Conservation (phyloP, 148 eudicot species). For the Chenopodium album region DNA sequence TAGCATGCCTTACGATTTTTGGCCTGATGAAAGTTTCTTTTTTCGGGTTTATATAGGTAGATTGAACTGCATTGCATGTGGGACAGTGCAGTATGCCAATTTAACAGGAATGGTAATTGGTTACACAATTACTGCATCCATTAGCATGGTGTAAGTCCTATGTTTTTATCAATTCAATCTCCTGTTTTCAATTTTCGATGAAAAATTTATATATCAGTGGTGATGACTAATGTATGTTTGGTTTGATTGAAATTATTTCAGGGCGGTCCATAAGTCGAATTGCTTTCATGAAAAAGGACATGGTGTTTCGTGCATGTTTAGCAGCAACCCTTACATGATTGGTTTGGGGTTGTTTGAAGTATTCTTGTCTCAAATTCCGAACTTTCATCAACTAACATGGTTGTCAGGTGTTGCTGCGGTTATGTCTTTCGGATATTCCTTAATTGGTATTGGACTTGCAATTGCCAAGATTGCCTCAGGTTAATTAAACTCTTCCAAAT, state of each 20-base stretch:
- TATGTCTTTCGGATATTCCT: constrained; percentile 72
- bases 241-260: constrained; percentile 21
- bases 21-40: neutral
- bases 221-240: neutral
- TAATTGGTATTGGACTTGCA: constrained; percentile 69
- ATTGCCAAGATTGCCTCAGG: constrained; percentile 57
- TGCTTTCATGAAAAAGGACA: constrained; percentile 66
- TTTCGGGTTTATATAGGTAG: constrained; percentile 37
- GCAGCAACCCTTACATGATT: constrained; percentile 55
- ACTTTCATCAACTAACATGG: constrained; percentile 59
- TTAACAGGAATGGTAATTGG: constrained; percentile 62
- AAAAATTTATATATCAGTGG: neutral
- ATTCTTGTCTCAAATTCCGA: constrained; percentile 66
- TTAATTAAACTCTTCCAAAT: neutral
- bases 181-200: neutral
- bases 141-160: constrained; percentile 81
- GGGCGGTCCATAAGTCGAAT: constrained; percentile 71
- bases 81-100: constrained; percentile 54
- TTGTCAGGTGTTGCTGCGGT: constrained; percentile 66
- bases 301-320: constrained; percentile 44
- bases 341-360: constrained; percentile 62
- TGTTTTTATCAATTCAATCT: neutral
- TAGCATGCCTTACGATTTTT: neutral
- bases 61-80: constrained; percentile 47
- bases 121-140: constrained; percentile 73